Evolutionary conservation across 179 eudicot species (phyloP).

Genomic region (Camellia oleifera): DNA sequence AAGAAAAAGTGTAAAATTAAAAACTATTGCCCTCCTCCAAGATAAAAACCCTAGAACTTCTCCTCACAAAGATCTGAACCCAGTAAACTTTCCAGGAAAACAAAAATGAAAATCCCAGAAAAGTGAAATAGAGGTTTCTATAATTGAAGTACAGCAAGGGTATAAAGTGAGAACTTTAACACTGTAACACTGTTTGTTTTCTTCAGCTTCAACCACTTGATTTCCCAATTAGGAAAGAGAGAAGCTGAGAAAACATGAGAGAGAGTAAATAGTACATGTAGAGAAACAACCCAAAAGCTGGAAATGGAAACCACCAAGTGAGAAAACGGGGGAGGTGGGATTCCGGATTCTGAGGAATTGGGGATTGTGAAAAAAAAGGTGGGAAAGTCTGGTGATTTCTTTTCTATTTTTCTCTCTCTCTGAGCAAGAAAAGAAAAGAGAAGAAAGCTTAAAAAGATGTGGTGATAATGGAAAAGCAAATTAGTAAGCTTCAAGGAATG

Average conservation of each 20-base stretch:
- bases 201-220: not conserved
- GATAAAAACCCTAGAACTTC: constrained; percentile 8
- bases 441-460: constrained; percentile 18
- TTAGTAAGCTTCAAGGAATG: constrained; percentile 40
- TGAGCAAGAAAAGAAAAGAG: constrained; percentile 24
- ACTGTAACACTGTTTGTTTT: not conserved
- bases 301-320: constrained; percentile 18
- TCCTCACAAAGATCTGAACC: constrained; percentile 25
- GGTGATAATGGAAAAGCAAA: constrained; percentile 24
- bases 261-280: not conserved
- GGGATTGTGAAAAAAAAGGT: constrained; percentile 8
- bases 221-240: constrained; percentile 12
- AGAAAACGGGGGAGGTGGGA: constrained; percentile 8
- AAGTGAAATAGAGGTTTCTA: not conserved
- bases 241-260: constrained; percentile 10
- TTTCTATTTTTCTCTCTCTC: constrained; percentile 14
- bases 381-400: constrained; percentile 29
- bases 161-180: constrained; percentile 11
- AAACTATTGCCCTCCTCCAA: not conserved
- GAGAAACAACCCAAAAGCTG: constrained; percentile 25
- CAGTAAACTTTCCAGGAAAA: constrained; percentile 16
- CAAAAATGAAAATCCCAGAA: not conserved
- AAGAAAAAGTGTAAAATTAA: not conserved
- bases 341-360: constrained; percentile 19
- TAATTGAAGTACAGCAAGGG: not conserved